Conservation (phyloP, 495 filamentous ascomycete genomes). For the Aspergillus hancockii region DNA sequence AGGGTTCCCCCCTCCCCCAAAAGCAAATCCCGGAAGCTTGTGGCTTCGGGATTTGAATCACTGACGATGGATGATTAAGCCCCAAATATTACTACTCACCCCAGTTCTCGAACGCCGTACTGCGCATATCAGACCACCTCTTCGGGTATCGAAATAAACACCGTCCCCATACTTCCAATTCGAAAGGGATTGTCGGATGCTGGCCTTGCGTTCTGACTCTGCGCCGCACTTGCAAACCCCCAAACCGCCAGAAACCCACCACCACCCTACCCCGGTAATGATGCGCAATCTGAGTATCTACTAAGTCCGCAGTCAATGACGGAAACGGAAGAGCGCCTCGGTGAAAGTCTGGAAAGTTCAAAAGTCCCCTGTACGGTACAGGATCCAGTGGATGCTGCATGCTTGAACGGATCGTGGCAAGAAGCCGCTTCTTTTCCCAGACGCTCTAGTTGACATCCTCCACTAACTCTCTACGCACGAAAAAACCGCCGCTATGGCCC, state of each 20-base stretch:
- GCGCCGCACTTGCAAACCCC: neutral
- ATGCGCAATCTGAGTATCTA: conserved; percentile 16
- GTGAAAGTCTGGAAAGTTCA: neutral
- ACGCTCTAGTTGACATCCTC: neutral
- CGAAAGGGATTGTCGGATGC: too few relatives aligned
- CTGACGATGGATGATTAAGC: conserved; percentile 27
- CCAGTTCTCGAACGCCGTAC: conserved; percentile 9
- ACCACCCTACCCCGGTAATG: conserved; percentile 11
- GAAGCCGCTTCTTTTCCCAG: neutral
- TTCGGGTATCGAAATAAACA: conserved; percentile 11
- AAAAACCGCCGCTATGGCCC: conserved; percentile 22
- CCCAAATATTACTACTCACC: neutral
- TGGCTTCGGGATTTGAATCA: conserved; percentile 24
- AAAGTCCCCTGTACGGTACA: conserved; percentile 1
- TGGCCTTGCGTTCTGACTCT: neutral
- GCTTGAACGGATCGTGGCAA: neutral
- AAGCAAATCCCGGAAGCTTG: conserved; percentile 24
- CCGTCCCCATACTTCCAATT: neutral
- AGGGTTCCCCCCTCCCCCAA: too few relatives aligned
- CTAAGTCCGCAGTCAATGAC: conserved; percentile 14
- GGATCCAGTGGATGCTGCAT: conserved; percentile 13
- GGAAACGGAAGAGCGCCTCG: conserved; percentile 19
- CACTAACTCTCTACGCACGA: neutral
- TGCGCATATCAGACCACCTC: conserved; percentile 27
- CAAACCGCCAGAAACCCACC: neutral